Evolutionary conservation across 441 rosid genomes (phyloP).

Genomic region (Pelargonium citronellum): DNA sequence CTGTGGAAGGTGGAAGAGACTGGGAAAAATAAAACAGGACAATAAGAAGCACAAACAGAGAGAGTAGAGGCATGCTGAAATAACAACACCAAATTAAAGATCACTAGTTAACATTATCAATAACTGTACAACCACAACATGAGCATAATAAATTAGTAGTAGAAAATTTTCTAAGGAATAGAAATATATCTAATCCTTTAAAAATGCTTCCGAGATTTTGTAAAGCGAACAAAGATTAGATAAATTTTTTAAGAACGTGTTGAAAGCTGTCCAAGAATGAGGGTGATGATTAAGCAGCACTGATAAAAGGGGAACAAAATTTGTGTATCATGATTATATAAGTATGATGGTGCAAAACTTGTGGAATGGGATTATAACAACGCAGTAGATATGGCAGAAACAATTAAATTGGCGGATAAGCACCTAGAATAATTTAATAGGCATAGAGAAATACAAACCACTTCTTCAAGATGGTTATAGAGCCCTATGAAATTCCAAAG

Average conservation of each 20-base stretch:
- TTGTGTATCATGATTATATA: background rate
- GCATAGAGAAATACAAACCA: too few relatives aligned
- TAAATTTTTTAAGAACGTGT: background rate
- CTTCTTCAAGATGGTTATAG: too few relatives aligned
- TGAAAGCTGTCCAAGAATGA: background rate
- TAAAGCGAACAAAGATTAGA: too few relatives aligned
- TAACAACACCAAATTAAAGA: background rate
- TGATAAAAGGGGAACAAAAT: background rate
- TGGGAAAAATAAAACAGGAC: conserved; percentile 23
- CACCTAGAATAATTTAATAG: too few relatives aligned
- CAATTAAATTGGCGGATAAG: too few relatives aligned
- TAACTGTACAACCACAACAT: background rate
- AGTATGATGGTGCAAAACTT: background rate
- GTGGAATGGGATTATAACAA: background rate
- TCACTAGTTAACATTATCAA: background rate
- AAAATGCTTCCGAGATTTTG: too few relatives aligned
- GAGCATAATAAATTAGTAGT: background rate
- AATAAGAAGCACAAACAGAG: conserved; percentile 3
- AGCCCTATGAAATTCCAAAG: too few relatives aligned
- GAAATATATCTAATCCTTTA: too few relatives aligned
- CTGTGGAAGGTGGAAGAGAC: conserved; percentile 79
- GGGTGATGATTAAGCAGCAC: background rate
- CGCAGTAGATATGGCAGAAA: too few relatives aligned
- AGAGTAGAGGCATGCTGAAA: background rate
- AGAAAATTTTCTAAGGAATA: background rate